Evolutionary conservation across 306 rosid genomes (phyloP).

Genomic region (Casuarina glauca): DNA sequence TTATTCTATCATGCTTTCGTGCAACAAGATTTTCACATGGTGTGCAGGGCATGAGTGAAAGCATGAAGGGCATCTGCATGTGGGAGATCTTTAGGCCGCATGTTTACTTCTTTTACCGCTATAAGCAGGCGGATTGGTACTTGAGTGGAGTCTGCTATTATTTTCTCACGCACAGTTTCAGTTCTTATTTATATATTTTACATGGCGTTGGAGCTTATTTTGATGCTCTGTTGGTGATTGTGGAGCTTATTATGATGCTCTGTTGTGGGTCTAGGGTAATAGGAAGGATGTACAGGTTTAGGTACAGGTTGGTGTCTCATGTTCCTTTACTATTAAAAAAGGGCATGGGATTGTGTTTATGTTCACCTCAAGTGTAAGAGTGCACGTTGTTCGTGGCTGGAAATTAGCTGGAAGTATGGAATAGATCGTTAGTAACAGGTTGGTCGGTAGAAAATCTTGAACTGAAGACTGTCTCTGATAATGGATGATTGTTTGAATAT

Average conservation of each 20-base stretch:
- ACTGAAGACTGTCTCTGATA: neutral
- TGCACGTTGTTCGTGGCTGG: slow-evolving; percentile 24
- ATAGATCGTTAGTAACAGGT: slow-evolving; percentile 25
- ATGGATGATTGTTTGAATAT: neutral
- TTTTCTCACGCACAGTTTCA: slow-evolving; percentile 36
- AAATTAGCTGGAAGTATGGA: slow-evolving; percentile 23
- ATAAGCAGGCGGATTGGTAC: slow-evolving; percentile 51
- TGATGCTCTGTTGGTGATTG: neutral
- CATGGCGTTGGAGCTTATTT: slow-evolving; percentile 12
- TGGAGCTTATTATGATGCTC: slow-evolving; percentile 67
- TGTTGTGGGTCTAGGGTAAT: slow-evolving; percentile 40
- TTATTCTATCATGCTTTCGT: neutral
- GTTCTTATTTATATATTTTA: slow-evolving; percentile 33
- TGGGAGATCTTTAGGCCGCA: neutral
- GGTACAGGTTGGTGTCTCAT: slow-evolving; percentile 51
- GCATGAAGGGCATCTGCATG: slow-evolving; percentile 35
- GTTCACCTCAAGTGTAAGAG: slow-evolving; percentile 30
- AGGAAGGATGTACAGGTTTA: slow-evolving; percentile 49
- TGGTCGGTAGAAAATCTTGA: neutral
- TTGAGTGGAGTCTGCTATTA: slow-evolving; percentile 43
- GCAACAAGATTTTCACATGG: slow-evolving; percentile 1
- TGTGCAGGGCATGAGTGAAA: slow-evolving; percentile 22
- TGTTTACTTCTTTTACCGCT: slow-evolving; percentile 31
- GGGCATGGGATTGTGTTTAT: slow-evolving; percentile 34
- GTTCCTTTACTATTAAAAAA: slow-evolving; percentile 39